Conservation (phyloP, 345 rosid genomes). For the Arabis alpina region DNA sequence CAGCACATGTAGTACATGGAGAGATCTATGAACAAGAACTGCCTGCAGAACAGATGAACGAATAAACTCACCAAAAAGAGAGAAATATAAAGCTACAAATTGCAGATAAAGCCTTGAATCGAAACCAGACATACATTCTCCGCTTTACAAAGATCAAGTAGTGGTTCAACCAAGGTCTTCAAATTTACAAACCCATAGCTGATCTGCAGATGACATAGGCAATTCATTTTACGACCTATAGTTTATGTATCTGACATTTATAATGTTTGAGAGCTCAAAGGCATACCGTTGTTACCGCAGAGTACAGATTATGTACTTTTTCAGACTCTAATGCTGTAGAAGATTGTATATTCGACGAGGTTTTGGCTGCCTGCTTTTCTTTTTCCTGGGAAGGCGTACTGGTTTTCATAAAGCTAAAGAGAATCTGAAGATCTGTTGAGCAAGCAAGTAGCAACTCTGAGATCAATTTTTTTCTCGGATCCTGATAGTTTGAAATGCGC, state of each 20-base stretch:
- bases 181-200: conserved; percentile 61
- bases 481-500: conserved; percentile 51
- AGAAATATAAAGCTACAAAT: conserved; percentile 26
- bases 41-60: conserved; percentile 52
- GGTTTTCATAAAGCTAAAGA: conserved; percentile 56
- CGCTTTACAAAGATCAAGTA: conserved; percentile 65
- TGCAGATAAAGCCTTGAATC: conserved; percentile 22
- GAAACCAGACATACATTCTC: conserved; percentile 60
- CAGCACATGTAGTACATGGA: conserved; percentile 56
- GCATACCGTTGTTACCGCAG: conserved; percentile 61
- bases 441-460: conserved; percentile 66
- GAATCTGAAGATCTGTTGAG: conserved; percentile 60
- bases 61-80: conserved; percentile 25
- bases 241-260: neutral
- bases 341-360: conserved; percentile 42
- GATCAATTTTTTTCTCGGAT: conserved; percentile 54
- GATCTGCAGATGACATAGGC: conserved; percentile 51
- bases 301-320: conserved; percentile 53
- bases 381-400: conserved; percentile 43
- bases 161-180: conserved; percentile 68
- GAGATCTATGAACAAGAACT: conserved; percentile 59
- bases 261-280: conserved; percentile 21
- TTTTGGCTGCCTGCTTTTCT: conserved; percentile 38
- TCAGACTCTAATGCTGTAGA: conserved; percentile 53
- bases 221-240: neutral